Evolutionary conservation across 2,329 filamentous ascomycete species (phyloP).

Genomic region (Aureobasidium sp.): DNA sequence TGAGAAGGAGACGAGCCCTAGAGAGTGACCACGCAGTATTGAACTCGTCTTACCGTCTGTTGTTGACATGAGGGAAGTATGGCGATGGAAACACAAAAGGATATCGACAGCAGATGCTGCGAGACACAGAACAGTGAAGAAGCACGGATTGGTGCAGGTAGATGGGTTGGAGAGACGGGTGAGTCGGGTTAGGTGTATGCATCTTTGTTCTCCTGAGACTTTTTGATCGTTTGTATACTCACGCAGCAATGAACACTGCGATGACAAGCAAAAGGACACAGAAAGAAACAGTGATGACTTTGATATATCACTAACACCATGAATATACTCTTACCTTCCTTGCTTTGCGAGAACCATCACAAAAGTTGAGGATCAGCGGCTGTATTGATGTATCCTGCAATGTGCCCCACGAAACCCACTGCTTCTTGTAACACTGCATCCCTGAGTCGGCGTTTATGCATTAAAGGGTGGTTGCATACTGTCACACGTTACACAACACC

Average conservation of each 20-base stretch:
- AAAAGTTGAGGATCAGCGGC: too few relatives aligned
- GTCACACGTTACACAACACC: background rate
- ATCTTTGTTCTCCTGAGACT: background rate
- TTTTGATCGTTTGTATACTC: too few relatives aligned
- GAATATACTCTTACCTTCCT: too few relatives aligned
- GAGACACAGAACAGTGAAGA: background rate
- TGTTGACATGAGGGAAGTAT: too few relatives aligned
- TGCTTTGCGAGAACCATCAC: too few relatives aligned
- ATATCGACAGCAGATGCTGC: background rate
- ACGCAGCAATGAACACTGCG: too few relatives aligned
- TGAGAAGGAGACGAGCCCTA: too few relatives aligned
- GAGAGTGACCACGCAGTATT: too few relatives aligned
- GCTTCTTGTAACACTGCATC: background rate
- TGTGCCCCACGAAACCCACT: background rate
- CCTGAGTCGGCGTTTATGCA: background rate
- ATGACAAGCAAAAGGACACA: too few relatives aligned
- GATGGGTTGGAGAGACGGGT: too few relatives aligned
- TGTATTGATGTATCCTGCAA: background rate
- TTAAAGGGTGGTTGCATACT: background rate
- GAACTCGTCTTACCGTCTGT: too few relatives aligned
- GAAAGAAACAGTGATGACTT: background rate
- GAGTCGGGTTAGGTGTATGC: background rate
- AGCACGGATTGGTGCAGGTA: background rate
- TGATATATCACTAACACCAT: too few relatives aligned
- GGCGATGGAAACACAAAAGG: background rate